Conservation (phyloP, 148 eudicot genomes). For the Chenopodium quinoa region DNA sequence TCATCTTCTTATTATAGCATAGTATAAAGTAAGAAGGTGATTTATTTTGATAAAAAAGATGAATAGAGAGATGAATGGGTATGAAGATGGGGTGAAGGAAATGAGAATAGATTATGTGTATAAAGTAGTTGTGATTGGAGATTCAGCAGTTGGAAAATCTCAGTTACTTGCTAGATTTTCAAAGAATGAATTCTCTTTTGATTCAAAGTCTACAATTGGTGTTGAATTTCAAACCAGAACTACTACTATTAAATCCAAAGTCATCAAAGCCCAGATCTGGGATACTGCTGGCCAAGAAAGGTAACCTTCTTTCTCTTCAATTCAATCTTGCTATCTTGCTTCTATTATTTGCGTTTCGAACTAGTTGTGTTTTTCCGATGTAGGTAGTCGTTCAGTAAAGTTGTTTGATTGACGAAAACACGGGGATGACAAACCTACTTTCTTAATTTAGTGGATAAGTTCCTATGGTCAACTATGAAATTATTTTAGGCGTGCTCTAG, state of each 20-base stretch:
- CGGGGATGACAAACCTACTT: neutral
- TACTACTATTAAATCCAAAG: slow-evolving; percentile 54
- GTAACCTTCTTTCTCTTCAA: slow-evolving; percentile 20
- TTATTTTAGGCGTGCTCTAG: no score
- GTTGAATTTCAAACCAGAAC: slow-evolving; percentile 90
- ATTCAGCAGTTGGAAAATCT: slow-evolving; percentile 80
- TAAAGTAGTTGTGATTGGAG: slow-evolving; percentile 85
- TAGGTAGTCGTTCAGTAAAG: neutral
- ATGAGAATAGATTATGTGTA: slow-evolving; percentile 74
- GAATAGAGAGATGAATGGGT: slow-evolving; percentile 45
- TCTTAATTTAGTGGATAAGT: no score
- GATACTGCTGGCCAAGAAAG: slow-evolving; percentile 93
- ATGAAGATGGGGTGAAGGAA: slow-evolving; percentile 21
- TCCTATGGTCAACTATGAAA: no score
- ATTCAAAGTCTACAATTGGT: slow-evolving; percentile 88
- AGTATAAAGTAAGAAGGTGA: no score
- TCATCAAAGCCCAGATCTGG: slow-evolving; percentile 96
- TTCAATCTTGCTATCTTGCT: neutral
- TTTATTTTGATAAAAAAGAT: slow-evolving; percentile 6
- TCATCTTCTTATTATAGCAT: neutral
- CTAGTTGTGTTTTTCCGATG: neutral
- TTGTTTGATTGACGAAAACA: neutral
- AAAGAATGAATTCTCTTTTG: slow-evolving; percentile 69
- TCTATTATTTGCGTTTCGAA: neutral
- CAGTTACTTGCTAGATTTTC: slow-evolving; percentile 68